phyloP scores from a whole-genome alignment of 345 rosid genomes.

The Erodium maritimum region DNA sequence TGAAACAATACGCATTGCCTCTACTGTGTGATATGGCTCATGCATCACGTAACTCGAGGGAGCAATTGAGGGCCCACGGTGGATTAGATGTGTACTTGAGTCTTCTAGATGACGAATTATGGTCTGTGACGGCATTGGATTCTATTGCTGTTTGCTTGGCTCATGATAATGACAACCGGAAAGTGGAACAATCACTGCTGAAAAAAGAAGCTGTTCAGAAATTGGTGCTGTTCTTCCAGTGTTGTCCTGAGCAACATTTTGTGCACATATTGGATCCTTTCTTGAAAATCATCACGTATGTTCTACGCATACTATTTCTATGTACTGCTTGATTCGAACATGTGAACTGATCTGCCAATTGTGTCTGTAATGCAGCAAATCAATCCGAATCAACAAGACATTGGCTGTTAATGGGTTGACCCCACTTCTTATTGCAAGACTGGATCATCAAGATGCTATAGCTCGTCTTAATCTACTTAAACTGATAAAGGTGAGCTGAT shows the following conservation, averaged over 20 bases:
- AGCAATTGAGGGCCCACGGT: conserved; percentile 93
- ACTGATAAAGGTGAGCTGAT: conserved; percentile 61
- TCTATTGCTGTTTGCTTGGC: conserved; percentile 96
- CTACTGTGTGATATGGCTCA: conserved; percentile 98
- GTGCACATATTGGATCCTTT: conserved; percentile 97
- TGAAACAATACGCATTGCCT: conserved; percentile 81
- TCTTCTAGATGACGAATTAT: conserved; percentile 69
- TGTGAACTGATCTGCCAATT: neutral
- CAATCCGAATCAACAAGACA: conserved; percentile 78
- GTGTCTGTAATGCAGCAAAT: conserved; percentile 54
- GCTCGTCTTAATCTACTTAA: conserved; percentile 92
- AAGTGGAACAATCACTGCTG: conserved; percentile 90
- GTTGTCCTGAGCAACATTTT: conserved; percentile 92
- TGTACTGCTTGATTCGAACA: neutral
- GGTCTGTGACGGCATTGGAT: conserved; percentile 95
- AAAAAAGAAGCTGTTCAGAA: conserved; percentile 81
- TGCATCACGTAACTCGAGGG: conserved; percentile 95
- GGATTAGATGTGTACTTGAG: conserved; percentile 90
- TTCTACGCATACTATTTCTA: neutral
- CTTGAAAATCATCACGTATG: conserved; percentile 94
- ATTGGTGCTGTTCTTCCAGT: conserved; percentile 79
- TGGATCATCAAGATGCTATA: conserved; percentile 95
- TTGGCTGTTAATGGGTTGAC: conserved; percentile 96
- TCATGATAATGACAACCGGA: conserved; percentile 88
- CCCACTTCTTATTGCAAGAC: conserved; percentile 67